Evolutionary conservation across 192 early-diverging fungal genomes (phyloP).

Genomic region (Rhizophagus sp.): DNA sequence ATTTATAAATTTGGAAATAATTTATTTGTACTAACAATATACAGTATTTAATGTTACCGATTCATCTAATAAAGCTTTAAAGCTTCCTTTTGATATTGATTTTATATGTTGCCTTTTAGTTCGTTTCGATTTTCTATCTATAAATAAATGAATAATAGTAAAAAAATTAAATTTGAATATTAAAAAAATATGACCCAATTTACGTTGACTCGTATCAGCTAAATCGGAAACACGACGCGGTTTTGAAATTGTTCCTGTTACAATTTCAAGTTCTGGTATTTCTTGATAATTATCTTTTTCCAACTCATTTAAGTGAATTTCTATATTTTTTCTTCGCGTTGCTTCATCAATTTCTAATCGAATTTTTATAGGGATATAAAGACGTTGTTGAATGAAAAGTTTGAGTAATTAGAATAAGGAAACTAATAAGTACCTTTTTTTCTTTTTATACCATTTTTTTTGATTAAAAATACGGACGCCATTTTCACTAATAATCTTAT

Average conservation of each 20-base stretch:
- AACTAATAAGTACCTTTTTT: no score
- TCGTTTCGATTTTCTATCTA: conserved; percentile 20
- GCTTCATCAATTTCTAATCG: conserved; percentile 7
- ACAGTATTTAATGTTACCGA: background rate
- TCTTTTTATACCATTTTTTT: no score
- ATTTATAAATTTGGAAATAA: no score
- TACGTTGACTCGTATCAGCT: conserved; percentile 27
- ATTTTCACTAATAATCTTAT: no score
- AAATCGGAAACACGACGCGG: conserved; percentile 20
- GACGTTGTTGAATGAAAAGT: background rate
- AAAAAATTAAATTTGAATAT: background rate
- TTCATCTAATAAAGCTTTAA: conserved; percentile 25
- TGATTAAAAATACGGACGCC: no score
- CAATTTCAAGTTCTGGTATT: conserved; percentile 23
- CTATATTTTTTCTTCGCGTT: background rate
- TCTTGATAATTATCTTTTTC: conserved; percentile 27
- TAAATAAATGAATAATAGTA: background rate
- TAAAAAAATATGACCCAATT: background rate
- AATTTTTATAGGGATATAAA: background rate
- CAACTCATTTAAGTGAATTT: conserved; percentile 24
- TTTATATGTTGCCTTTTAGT: conserved; percentile 23
- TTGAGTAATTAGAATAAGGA: background rate
- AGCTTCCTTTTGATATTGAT: conserved; percentile 12
- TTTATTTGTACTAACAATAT: no score
- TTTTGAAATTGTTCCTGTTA: conserved; percentile 23